Base-by-base conservation (phyloP, 148 eudicot species). In the Fagopyrum tataricum region DNA sequence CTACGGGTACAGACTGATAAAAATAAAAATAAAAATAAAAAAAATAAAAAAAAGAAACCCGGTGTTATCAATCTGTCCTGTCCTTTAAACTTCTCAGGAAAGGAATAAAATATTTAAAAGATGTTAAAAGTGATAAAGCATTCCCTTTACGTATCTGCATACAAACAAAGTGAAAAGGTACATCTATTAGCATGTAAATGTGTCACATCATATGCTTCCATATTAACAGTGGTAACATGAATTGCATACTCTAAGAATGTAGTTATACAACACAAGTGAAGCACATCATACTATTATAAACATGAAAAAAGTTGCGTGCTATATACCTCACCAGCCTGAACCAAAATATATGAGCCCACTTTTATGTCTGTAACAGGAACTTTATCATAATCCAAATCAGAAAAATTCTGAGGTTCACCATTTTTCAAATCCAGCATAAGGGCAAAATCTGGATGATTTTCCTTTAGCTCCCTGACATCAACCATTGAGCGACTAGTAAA, bases 301-400 rank as follows among this genome's bases (percentile, higher is more conserved):
- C 20, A 64, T 37, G 43, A 64, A 5, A 0, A 12, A 64, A 64
- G 9, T 64, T 64, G 43, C 15, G 44, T 12, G 41, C 43, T n/a
- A 64, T n/a, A 64, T 84, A 95, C 98, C 98, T 95, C 97, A 76
- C 97, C 98, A 86, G 98, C 98, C 91, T 88, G 90, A 81, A 95
- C 97, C 89, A 95, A 91, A 39, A 95, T 80, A 83, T 77, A 90
- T 4, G 96, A 88, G 82, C 97, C 98, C 56, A 95, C 96, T 83
- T 82, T 79, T 73, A 95, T 48, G 75, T 85, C 92, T 75, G 84
- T 87, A 75, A 95, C 96, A 49, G 97, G 97, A 42, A 90, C 88
- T 74, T 87, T 85, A 49, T 78, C 70, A 81, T 95, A 91, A 17
- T 80, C 77, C 79, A 95, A 80, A 83, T 87, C 88, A 78, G 97